Evolutionary conservation across 169 alveolate genomes (phyloP), one percentile per base, ranked within the genome.

Genomic region (Babesia bovis): DNA sequence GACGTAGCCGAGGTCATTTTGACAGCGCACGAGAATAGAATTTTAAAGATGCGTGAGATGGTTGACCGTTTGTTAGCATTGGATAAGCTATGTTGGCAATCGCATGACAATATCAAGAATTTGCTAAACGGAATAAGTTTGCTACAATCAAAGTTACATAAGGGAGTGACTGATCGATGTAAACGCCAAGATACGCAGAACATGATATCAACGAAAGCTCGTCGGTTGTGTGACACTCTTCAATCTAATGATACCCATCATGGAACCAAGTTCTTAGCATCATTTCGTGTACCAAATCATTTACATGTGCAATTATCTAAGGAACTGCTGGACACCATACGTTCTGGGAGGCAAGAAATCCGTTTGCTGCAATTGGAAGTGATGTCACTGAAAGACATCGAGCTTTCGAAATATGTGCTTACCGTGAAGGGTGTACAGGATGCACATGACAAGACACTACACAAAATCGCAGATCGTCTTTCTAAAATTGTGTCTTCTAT

Each of bases 261-360:
- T 23, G 74, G 76, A 12, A 52, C 51, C 41, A 59, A 68, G 60
- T 23, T 68, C n/a, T 52, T 66, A 15, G 51, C 77, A 3, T 47
- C 42, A 15, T 70, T 79, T 52, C 30, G 78, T 4, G 72, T 81
- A 10, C 88, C 88, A 12, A 81, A 81, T 66, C 86, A 81, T 55
- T 42, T 81, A 23, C 50, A 58, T 45, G 79, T 81, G 2, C 84
- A 81, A 30, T 53, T 81, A 25, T 26, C 88, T 5, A 81, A 71
- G 68, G 85, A 81, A 49, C 25, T 81, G 49, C 23, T 60, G 30
- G 83, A 70, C 32, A 59, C 4, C 17, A 68, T 71, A 4, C 28
- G 88, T 2, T 30, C 61, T 32, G 42, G 67, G 65, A 45, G 35
- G 41, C 30, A 63, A 17, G 81, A 81, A 32, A 51, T 81, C 10